Conservation (phyloP, 345 rosid genomes). For the Laguncularia racemosa region DNA sequence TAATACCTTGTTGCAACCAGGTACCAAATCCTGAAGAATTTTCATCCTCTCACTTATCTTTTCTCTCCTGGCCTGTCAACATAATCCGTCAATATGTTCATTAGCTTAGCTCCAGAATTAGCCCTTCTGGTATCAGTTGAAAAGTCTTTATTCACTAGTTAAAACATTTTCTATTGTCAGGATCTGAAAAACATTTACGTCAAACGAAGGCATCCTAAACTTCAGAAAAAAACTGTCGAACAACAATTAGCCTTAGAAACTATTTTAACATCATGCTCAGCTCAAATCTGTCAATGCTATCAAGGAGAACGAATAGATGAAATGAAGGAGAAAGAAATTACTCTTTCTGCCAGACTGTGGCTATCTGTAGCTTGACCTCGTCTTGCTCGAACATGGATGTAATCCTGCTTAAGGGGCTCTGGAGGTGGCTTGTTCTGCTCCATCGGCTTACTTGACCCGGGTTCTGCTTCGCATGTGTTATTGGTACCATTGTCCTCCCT, state of each 20-base stretch:
- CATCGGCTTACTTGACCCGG: constrained; percentile 41
- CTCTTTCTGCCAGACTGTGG: constrained; percentile 96
- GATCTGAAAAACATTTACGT: neutral
- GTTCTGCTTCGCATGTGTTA: constrained; percentile 34
- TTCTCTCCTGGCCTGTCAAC: constrained; percentile 80
- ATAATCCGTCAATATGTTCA: constrained; percentile 16
- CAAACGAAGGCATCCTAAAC: neutral
- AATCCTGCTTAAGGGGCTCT: constrained; percentile 71
- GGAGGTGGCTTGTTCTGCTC: constrained; percentile 39
- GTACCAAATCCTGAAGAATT: constrained; percentile 87
- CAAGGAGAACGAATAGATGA: constrained; percentile 3
- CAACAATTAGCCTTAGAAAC: neutral
- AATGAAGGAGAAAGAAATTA: constrained; percentile 28
- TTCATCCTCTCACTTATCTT: constrained; percentile 92
- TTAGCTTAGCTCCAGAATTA: neutral
- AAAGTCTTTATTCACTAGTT: neutral
- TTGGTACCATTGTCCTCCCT: constrained; percentile 32
- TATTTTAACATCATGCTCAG: neutral
- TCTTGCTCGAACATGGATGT: constrained; percentile 91
- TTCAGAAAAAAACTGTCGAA: no score
- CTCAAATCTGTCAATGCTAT: neutral
- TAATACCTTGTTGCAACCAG: constrained; percentile 83
- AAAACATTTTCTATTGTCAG: neutral
- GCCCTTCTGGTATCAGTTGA: neutral
- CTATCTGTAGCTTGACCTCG: constrained; percentile 97